phyloP scores from a whole-genome alignment of 2,329 filamentous ascomycete species.

The Rutstroemia sp. region DNA sequence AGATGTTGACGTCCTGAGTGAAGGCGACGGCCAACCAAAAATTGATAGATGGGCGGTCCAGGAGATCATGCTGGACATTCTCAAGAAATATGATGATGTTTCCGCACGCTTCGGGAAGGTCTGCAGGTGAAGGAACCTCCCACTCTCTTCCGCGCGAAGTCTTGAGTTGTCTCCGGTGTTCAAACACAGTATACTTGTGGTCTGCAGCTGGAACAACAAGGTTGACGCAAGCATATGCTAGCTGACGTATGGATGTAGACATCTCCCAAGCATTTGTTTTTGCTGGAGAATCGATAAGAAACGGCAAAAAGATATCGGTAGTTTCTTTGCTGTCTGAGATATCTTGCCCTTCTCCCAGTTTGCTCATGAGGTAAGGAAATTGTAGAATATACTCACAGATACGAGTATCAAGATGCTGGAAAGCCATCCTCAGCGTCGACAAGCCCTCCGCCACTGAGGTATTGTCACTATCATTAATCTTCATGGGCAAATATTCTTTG shows the following conservation, averaged over 20 bases:
- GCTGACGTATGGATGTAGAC: constrained; percentile 40
- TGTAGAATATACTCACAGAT: constrained; percentile 44
- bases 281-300: constrained; percentile 50
- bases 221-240: constrained; percentile 49
- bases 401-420: constrained; percentile 37
- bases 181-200: constrained; percentile 18
- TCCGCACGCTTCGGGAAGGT: constrained; percentile 22
- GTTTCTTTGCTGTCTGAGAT: not conserved
- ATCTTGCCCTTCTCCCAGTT: constrained; percentile 15
- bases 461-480: not conserved
- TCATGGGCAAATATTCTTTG: constrained; percentile 18
- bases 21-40: constrained; percentile 24
- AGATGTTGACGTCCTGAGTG: constrained; percentile 26
- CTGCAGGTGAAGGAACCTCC: constrained; percentile 17
- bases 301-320: constrained; percentile 53
- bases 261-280: constrained; percentile 50
- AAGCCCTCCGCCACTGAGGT: not conserved
- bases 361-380: constrained; percentile 23
- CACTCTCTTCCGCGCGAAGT: constrained; percentile 23
- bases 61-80: constrained; percentile 12
- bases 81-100: constrained; percentile 14
- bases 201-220: constrained; percentile 24
- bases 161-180: constrained; percentile 25
- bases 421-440: not conserved
- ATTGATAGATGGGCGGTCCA: constrained; percentile 10